Evolutionary conservation across 2,329 filamentous ascomycete genomes (phyloP).

Genomic region (Aspergillaceae sp.): DNA sequence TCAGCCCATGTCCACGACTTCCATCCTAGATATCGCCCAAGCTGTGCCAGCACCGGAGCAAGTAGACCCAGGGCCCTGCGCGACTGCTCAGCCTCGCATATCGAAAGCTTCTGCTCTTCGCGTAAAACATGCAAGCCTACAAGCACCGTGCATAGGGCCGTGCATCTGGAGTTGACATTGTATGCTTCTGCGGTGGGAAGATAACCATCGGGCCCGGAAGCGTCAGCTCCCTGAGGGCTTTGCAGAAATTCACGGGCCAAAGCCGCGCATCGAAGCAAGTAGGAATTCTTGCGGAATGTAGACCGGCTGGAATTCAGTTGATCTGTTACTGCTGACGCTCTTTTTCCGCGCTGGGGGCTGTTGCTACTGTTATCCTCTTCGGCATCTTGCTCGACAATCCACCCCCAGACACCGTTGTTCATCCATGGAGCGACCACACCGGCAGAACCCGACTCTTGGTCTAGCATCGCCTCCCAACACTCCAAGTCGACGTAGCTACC

Average conservation of each 20-base stretch:
- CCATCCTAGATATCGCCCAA: constrained; percentile 77
- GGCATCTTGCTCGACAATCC: constrained; percentile 55
- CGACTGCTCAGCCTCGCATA: constrained; percentile 44
- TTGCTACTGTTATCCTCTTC: constrained; percentile 14
- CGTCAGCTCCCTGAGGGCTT: constrained; percentile 49
- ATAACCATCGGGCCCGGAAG: constrained; percentile 51
- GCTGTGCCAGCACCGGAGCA: constrained; percentile 67
- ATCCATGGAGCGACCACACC: constrained; percentile 40
- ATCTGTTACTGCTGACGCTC: constrained; percentile 12
- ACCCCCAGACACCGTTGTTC: constrained; percentile 59
- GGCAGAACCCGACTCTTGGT: constrained; percentile 35
- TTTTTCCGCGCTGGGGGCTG: constrained; percentile 5
- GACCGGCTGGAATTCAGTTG: constrained; percentile 16
- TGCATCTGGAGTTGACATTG: constrained; percentile 49
- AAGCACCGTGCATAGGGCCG: constrained; percentile 60
- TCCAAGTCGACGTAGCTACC: constrained; percentile 37
- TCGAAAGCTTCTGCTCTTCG: constrained; percentile 79
- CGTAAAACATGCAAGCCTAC: constrained; percentile 73
- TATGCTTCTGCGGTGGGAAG: constrained; percentile 54
- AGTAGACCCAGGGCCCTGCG: constrained; percentile 44
- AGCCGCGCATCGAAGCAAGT: constrained; percentile 42
- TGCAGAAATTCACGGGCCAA: constrained; percentile 58
- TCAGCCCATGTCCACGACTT: constrained; percentile 48
- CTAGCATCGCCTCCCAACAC: constrained; percentile 43
- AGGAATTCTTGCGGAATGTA: constrained; percentile 32